Evolutionary conservation across 1,284 basidiomycete species (phyloP).

Genomic region (Heterobasidion annosum): DNA sequence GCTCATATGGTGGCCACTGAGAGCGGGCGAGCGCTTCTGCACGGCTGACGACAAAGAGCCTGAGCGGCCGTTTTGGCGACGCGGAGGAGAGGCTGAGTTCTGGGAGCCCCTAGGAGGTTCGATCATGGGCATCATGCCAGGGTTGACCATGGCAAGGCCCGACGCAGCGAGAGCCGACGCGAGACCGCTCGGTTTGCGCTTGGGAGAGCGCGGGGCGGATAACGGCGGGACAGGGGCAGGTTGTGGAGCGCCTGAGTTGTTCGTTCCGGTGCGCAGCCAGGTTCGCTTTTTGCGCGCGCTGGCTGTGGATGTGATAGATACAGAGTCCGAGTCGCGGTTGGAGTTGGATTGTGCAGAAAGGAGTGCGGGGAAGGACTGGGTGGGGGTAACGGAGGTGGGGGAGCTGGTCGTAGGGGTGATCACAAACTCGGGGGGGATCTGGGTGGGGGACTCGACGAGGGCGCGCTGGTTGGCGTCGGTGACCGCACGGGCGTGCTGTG

Average conservation of each 20-base stretch:
- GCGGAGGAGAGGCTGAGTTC: slow-evolving; percentile 13
- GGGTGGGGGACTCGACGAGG: background rate
- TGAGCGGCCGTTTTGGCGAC: slow-evolving; percentile 13
- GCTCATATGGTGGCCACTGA: slow-evolving; percentile 6
- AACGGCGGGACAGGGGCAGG: slow-evolving; percentile 17
- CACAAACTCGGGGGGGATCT: background rate
- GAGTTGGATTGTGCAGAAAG: slow-evolving; percentile 15
- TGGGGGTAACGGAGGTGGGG: slow-evolving; percentile 13
- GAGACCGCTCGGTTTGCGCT: slow-evolving; percentile 34
- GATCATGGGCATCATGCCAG: slow-evolving; percentile 31
- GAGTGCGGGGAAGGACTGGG: slow-evolving; percentile 13
- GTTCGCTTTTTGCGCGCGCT: slow-evolving; percentile 24
- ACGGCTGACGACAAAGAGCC: background rate
- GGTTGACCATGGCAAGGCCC: slow-evolving; percentile 57
- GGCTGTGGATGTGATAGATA: slow-evolving; percentile 27
- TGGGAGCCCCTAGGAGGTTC: slow-evolving; percentile 21
- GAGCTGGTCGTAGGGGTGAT: slow-evolving; percentile 17
- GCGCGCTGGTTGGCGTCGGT: background rate
- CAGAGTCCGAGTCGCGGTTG: slow-evolving; percentile 28
- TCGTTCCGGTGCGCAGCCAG: slow-evolving; percentile 19
- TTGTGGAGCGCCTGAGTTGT: slow-evolving; percentile 11
- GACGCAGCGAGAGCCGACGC: slow-evolving; percentile 61
- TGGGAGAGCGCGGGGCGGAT: slow-evolving; percentile 15
- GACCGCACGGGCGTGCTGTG: slow-evolving; percentile 12
- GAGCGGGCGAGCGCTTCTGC: slow-evolving; percentile 9